Evolutionary conservation across 345 rosid species (phyloP).

Genomic region (Lagerstroemia speciosa): DNA sequence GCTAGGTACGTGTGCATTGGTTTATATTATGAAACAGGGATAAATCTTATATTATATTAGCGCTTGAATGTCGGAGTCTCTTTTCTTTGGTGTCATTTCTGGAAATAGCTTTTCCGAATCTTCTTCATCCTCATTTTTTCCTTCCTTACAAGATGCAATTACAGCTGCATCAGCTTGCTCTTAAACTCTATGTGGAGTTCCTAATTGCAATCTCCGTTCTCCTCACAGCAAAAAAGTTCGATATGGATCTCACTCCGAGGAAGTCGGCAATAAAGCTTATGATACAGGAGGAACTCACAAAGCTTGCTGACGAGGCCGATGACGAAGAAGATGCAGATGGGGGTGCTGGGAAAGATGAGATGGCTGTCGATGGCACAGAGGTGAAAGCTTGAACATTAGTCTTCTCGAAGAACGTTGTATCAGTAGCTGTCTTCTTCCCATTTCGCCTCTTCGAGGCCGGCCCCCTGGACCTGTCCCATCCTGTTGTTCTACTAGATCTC

Average conservation of each 20-base stretch:
- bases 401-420: not conserved
- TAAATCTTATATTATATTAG: not conserved
- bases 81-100: not conserved
- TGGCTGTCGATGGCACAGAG: not conserved
- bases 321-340: constrained; percentile 47
- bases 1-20: constrained; percentile 47
- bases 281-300: constrained; percentile 86
- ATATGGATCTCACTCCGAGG: constrained; percentile 37
- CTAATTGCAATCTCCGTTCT: not conserved
- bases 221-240: constrained; percentile 42
- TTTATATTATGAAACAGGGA: not conserved
- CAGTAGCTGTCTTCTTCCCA: not conserved
- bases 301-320: constrained; percentile 64
- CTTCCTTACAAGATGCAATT: not conserved
- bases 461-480: not conserved
- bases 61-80: not conserved
- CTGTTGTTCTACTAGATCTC: not conserved
- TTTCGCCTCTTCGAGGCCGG: not conserved
- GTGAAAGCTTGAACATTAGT: constrained; percentile 26
- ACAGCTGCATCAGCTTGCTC: not conserved
- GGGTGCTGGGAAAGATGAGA: constrained; percentile 34
- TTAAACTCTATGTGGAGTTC: no score
- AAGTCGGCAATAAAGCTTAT: constrained; percentile 60
- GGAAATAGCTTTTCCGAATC: no score
- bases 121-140: not conserved